Base-by-base conservation (phyloP, 768 basidiomycete species). In the Boletus reticuloceps region DNA sequence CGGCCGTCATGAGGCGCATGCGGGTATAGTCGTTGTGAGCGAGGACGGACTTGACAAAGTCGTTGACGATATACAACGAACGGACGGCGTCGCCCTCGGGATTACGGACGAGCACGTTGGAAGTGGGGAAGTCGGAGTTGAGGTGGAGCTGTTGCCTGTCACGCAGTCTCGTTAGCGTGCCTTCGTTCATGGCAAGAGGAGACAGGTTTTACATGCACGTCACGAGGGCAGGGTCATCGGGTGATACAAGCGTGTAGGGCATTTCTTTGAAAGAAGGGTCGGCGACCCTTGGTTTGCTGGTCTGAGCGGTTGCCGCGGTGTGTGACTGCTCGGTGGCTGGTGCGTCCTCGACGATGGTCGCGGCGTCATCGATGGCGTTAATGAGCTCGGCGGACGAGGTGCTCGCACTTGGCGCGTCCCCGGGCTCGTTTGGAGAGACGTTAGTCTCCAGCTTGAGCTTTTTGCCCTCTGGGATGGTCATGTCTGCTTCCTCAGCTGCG, bases 1-100 rank as follows among this genome's bases (percentile, higher is more conserved):
- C 97, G n/a, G 91, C 89, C 14, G 90, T 85, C 63, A 94, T 86
- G 50, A 99, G 83, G 2, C 97, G 85, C 52, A 98, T 79, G 27
- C 87, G 85, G 29, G 82, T 81, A 68, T 88, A 95, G 67, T 92
- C 86, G 68, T 98, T 99, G 66, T 86, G 75, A 50, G 77, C 65
- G 53, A 98, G 80, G 56, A 98, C 77, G n/a, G 77, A 72, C 71
- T 90, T 92, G 67, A 96, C 88, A 62, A 90, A 75, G 62, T 86
- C 82, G 66, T 95, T 97, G 53, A 88, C 85, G 55, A 98, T 77
- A 77, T 98, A 98, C 45, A 98, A 77, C 9, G 89, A 88, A 39
- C 94, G 86, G 29, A 83, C 82, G 12, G 84, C 77, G 34, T 83
- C 83, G 27, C 85, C 88, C 19, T 74, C 79, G 0, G 89, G 86